Base-by-base conservation (phyloP, 331 rosid genomes). In the Cydonia oblonga region DNA sequence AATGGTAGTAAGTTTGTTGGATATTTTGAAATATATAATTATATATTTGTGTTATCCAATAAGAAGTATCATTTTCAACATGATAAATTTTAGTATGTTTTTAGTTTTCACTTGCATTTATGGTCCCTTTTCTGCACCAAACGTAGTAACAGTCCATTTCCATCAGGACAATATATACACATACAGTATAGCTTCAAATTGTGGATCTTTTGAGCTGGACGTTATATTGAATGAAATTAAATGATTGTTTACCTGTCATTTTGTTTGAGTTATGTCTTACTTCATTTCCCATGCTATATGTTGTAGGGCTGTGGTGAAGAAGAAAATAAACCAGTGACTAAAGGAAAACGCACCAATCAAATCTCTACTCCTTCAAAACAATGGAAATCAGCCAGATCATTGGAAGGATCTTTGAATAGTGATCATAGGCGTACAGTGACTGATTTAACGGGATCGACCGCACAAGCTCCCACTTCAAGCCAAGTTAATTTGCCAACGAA, bases 271-370 rank as follows among this genome's bases (percentile, higher is more conserved):
- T 15, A 79, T 64, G 7, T 32, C 5, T 35, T 18, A 71, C 60
- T 60, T 68, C 30, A 54, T 59, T 40, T 66, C 58, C 40, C n/a
- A 26, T 73, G 59, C 57, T 57, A 75, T 76, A 65, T 75, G 70
- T 52, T 83, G 74, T 78, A 92, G 98, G 84, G 67, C 62, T 54
- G 80, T 26, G 66, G 44, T 78, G 84, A 80, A 58, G 88, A 81
- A 72, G 88, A 80, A 76, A 81, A 56, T 73, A 85, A 83, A 78
- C 73, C 87, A 51, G 68, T 63, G 38, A 64, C 75, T 70, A 90
- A 87, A 79, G 91, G 87, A 74, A 92, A 83, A 77, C 81, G 81
- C n/a, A 25, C 74, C 24, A 80, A 70, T 80, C 86, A 84, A 73
- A 62, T 42, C 66, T 71, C 79, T 73, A 78, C 84, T 38, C 79